Base-by-base conservation (phyloP, 306 rosid species). In the Begonia masoniana region DNA sequence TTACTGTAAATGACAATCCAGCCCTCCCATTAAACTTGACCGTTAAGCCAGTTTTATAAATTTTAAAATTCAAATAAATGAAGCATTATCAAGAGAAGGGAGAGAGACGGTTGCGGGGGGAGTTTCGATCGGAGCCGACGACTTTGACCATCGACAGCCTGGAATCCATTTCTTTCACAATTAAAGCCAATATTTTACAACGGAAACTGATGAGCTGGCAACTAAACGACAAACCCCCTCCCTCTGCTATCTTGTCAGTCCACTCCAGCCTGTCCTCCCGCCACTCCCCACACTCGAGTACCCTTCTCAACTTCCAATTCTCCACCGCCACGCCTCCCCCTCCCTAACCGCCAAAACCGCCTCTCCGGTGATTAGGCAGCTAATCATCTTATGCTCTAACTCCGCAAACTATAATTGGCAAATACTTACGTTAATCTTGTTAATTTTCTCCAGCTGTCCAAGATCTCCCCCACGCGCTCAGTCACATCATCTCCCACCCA, bases 51-150 rank as follows among this genome's bases (percentile, higher is more conserved):
- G 57, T 61, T 61, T 26, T 15, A 61, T 21, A 43, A 41, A 17
- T n/a, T 17, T 15, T 15, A 50, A 13, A 50, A 10, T 61, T 52
- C 10, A 61, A 61, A 52, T 43, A 21, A 41, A 13, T 39, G 24
- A 43, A 47, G 36, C 55, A 15, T 35, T 14, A 45, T 50, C 3
- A 2, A 15, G 7, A 7, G 15, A 35, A 52, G 5, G 56, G 10
- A n/a, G 46, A 51, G 41, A 57, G 46, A 61, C 65, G 65, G 65
- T 60, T 60, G 64, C 35, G n/a, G n/a, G n/a, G n/a, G n/a, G n/a
- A n/a, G n/a, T n/a, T n/a, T n/a, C n/a, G 65, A 61, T 42, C n/a
- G 58, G 65, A 61, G 50, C 58, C 42, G 65, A 52, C 13, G 65
- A n/a, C 13, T 61, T 61, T 61, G 65, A 61, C 65, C 43, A 61